These are phyloP conservation scores for Candida caryicola DNA, from an alignment of 805 yeast species.

Conservation along the genomic window DNA sequence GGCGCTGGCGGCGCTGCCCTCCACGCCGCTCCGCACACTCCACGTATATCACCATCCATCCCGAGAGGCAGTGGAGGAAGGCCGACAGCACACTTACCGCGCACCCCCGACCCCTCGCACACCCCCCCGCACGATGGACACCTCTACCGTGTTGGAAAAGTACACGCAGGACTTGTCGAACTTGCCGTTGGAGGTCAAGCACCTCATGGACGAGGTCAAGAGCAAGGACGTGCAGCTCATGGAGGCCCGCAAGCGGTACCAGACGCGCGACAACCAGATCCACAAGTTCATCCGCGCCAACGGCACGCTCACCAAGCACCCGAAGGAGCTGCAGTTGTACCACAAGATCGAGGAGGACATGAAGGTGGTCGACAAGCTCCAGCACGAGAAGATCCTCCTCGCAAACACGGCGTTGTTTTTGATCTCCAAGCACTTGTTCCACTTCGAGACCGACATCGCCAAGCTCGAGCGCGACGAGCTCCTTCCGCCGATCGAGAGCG, in stretches of 20 bases:
- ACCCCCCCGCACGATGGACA: conserved; percentile 68
- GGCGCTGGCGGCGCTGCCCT: no score
- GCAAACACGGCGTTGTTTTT: conserved; percentile 82
- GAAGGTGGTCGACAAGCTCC: conserved; percentile 56
- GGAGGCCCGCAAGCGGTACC: conserved; percentile 64
- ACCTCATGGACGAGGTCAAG: conserved; percentile 73
- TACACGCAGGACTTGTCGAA: conserved; percentile 67
- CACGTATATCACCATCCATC: no score
- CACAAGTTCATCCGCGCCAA: conserved; percentile 80
- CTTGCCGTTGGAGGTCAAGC: conserved; percentile 82
- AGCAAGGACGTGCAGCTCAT: conserved; percentile 63
- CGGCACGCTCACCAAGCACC: conserved; percentile 77
- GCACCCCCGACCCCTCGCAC: not conserved
- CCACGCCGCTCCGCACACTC: no score
- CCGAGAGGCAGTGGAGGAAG: no score
- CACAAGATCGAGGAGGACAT: conserved; percentile 69
- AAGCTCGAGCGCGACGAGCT: conserved; percentile 79
- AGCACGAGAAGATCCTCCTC: conserved; percentile 71
- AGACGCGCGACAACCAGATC: conserved; percentile 70
- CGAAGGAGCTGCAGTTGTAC: conserved; percentile 70
- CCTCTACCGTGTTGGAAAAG: conserved; percentile 63
- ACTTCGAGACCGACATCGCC: conserved; percentile 72
- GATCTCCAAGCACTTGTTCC: conserved; percentile 69
- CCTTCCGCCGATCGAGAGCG: conserved; percentile 52
- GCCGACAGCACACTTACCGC: not conserved